phyloP scores from a whole-genome alignment of 148 eudicot genomes.

The Camellia japonica region DNA sequence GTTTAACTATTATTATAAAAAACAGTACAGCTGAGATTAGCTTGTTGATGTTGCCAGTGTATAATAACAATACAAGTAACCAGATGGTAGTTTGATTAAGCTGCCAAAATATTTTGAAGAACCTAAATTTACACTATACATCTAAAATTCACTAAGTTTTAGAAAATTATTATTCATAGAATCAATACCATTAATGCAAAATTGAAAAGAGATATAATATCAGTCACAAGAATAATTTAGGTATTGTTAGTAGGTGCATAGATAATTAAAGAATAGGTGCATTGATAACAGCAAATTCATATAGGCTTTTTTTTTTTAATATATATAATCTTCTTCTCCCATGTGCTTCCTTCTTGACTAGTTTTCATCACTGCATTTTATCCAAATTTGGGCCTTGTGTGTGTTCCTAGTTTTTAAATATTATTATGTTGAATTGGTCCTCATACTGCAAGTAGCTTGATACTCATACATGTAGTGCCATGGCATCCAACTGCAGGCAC shows the following conservation, averaged over 20 bases:
- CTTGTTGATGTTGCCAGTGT: not conserved
- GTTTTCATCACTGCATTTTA: not conserved
- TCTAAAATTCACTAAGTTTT: not conserved
- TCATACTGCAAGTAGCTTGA: not conserved
- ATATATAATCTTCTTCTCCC: not conserved
- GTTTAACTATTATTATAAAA: too few relatives aligned
- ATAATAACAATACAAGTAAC: not conserved
- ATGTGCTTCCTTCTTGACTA: not conserved
- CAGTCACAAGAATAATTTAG: not conserved
- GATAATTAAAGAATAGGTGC: not conserved
- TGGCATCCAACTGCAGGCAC: constrained; percentile 46
- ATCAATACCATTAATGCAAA: not conserved
- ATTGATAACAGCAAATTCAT: not conserved
- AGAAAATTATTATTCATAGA: not conserved
- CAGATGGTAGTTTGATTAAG: not conserved
- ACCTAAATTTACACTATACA: not conserved
- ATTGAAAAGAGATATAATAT: not conserved
- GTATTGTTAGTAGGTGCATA: not conserved
- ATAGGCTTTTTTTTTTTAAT: not conserved
- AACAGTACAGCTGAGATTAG: not conserved
- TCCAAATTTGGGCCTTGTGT: not conserved
- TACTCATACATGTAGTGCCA: not conserved
- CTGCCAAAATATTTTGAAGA: not conserved
- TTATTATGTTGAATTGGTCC: not conserved
- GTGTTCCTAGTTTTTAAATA: not conserved